Evolutionary conservation across 2,329 filamentous ascomycete genomes (phyloP).

Genomic region (Lachnellula cervina): DNA sequence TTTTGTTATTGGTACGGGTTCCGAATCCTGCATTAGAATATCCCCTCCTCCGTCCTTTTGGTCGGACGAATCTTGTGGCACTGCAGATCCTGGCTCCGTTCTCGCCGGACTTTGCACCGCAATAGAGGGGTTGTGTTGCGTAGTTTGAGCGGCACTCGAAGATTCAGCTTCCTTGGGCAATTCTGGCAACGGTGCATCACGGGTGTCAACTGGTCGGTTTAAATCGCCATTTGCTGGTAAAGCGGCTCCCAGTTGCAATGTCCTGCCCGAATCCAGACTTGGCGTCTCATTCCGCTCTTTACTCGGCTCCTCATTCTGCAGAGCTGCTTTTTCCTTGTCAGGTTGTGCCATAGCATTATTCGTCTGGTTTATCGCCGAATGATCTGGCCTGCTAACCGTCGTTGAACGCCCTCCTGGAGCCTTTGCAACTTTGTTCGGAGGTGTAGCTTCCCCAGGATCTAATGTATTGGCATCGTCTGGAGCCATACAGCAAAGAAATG

Average conservation of each 20-base stretch:
- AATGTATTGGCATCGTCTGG: constrained; percentile 35
- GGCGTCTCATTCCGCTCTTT: constrained; percentile 11
- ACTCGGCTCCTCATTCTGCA: constrained; percentile 16
- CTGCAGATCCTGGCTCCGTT: constrained; percentile 13
- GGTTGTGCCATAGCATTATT: constrained; percentile 10
- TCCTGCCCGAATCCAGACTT: constrained; percentile 11
- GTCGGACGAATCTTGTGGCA: constrained; percentile 6
- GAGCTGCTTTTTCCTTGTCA: constrained; percentile 27
- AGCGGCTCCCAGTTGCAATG: constrained; percentile 9
- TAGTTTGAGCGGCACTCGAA: constrained; percentile 3
- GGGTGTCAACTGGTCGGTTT: constrained; percentile 15
- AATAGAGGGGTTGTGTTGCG: constrained; percentile 19
- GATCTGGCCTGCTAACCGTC: constrained; percentile 29
- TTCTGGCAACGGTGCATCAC: constrained; percentile 29
- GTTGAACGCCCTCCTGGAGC: constrained; percentile 31
- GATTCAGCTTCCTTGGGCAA: constrained; percentile 25
- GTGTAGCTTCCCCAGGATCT: constrained; percentile 38
- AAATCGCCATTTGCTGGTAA: constrained; percentile 22
- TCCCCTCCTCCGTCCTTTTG: constrained; percentile 24
- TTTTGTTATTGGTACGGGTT: constrained; percentile 19
- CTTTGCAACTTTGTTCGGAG: constrained; percentile 41
- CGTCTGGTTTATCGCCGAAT: constrained; percentile 13
- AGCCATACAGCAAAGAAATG: constrained; percentile 45
- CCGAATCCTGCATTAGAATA: constrained; percentile 22
- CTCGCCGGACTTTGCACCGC: constrained; percentile 21